These are phyloP conservation scores for Myxozyma sirexii DNA, from an alignment of 805 yeast genomes.

Conservation along the genomic window DNA sequence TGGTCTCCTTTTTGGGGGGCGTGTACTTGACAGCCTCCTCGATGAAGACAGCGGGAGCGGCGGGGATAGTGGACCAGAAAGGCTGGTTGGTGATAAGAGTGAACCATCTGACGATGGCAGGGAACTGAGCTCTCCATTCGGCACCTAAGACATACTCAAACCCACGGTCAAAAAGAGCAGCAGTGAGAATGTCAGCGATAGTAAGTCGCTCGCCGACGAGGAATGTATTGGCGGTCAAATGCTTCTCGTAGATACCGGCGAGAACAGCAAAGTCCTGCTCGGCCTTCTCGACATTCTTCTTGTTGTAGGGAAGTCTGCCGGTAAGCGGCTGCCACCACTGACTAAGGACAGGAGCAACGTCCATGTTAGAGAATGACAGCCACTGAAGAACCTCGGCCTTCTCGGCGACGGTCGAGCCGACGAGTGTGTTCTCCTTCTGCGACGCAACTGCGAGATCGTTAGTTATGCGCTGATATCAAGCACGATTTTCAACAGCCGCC, in stretches of 20 bases:
- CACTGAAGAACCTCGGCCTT: constrained; percentile 71
- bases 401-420: constrained; percentile 68
- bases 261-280: constrained; percentile 41
- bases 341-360: constrained; percentile 54
- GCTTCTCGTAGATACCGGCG: constrained; percentile 48
- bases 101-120: constrained; percentile 72
- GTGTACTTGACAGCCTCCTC: constrained; percentile 68
- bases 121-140: constrained; percentile 65
- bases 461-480: neutral
- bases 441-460: constrained; percentile 27
- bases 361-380: constrained; percentile 76
- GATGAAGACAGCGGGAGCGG: constrained; percentile 54
- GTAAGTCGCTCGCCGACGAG: constrained; percentile 69
- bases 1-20: constrained; percentile 74
- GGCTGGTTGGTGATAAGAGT: constrained; percentile 54
- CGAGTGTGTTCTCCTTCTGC: constrained; percentile 47
- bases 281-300: constrained; percentile 59
- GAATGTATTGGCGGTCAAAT: constrained; percentile 63
- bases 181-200: constrained; percentile 66
- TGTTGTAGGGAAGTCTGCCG: constrained; percentile 77
- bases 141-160: constrained; percentile 62
- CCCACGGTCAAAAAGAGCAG: constrained; percentile 55
- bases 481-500: neutral
- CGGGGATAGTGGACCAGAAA: constrained; percentile 52
- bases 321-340: constrained; percentile 59